Percentiles rank a stretch among this genome's conserved stretches.
phyloP scores from a whole-genome alignment of 305 asterid genomes.

The Solanum hybrid region DNA sequence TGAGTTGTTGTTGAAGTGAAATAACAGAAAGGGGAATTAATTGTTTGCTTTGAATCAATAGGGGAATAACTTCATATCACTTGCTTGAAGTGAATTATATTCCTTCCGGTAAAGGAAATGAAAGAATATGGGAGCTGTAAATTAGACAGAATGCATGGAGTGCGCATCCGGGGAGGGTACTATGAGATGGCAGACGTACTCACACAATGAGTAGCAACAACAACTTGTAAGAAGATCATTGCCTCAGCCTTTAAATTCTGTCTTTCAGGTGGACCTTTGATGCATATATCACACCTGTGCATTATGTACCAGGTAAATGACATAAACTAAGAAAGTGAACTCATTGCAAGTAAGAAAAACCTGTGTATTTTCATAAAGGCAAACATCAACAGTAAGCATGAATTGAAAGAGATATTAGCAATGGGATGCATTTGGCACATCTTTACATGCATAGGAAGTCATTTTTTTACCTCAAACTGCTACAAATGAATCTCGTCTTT shows the following conservation, averaged over 20 bases:
- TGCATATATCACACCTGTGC: conserved; percentile 63
- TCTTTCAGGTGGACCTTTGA: conserved; percentile 52
- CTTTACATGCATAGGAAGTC: not conserved
- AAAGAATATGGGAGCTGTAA: no score
- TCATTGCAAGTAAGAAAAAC: not conserved
- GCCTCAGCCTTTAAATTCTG: conserved; percentile 53
- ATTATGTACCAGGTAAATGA: conserved; percentile 10
- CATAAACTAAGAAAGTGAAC: not conserved
- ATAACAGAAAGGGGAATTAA: not conserved
- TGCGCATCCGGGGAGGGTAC: conserved; percentile 35
- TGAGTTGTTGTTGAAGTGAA: not conserved
- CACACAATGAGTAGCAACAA: conserved; percentile 45
- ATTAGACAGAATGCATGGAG: no score
- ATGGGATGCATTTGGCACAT: not conserved
- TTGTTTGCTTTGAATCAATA: conserved; percentile 5
- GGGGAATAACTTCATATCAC: not conserved
- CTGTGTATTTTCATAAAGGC: not conserved
- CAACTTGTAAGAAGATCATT: conserved; percentile 37
- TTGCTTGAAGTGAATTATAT: not conserved
- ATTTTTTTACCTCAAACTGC: not conserved
- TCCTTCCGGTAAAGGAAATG: not conserved
- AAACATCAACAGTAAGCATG: not conserved
- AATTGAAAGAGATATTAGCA: not conserved
- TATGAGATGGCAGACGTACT: conserved; percentile 19
- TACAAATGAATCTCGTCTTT: not conserved